phyloP scores from a whole-genome alignment of 2,329 filamentous ascomycete species.

The Thielaviopsis ethacetica region DNA sequence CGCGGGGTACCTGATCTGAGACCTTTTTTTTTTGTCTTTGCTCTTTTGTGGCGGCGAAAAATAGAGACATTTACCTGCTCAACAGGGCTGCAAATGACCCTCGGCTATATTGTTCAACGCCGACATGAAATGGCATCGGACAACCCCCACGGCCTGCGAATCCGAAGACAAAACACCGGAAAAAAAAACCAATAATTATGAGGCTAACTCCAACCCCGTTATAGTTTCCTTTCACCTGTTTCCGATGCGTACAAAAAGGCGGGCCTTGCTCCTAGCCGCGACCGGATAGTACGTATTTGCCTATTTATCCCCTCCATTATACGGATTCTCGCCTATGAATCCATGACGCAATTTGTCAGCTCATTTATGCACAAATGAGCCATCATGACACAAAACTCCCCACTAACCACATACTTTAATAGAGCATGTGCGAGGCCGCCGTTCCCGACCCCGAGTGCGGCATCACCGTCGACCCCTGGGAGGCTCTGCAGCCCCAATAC shows the following conservation, averaged over 20 bases:
- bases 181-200: not conserved
- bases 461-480: conserved; percentile 81
- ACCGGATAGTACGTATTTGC: conserved; percentile 18
- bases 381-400: no score
- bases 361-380: not conserved
- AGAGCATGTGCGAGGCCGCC: conserved; percentile 68
- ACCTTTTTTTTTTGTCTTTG: no score
- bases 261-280: conserved; percentile 22
- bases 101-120: no score
- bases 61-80: no score
- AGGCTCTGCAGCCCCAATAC: conserved; percentile 67
- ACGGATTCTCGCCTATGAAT: not conserved
- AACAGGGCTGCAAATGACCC: no score
- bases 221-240: conserved; percentile 23
- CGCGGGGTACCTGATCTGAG: no score
- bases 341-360: conserved; percentile 1
- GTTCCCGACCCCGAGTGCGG: conserved; percentile 54
- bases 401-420: not conserved
- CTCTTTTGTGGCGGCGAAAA: no score
- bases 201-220: not conserved
- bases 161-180: no score
- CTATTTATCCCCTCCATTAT: not conserved
- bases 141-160: no score
- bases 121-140: no score
- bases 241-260: conserved; percentile 23